phyloP scores from a whole-genome alignment of 805 yeast genomes.

The Hanseniaspora meyeri region DNA sequence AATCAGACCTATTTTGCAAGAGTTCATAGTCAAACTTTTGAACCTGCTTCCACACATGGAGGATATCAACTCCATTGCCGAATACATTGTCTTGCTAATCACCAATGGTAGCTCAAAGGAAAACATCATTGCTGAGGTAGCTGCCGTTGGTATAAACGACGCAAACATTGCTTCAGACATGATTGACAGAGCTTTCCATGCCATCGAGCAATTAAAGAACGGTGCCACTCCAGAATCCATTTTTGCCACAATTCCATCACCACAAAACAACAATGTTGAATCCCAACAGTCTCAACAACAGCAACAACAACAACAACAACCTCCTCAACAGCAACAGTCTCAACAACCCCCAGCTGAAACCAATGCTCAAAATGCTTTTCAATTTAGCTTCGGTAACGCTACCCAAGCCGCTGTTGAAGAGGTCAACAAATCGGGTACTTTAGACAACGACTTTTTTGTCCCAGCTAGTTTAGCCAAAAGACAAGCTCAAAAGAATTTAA shows the following conservation, averaged over 20 bases:
- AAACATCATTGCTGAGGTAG: constrained; percentile 49
- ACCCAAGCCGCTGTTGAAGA: constrained; percentile 14
- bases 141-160: constrained; percentile 49
- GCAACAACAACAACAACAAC: constrained; percentile 14
- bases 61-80: constrained; percentile 54
- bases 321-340: constrained; percentile 15
- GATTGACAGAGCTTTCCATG: constrained; percentile 45
- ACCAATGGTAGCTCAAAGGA: constrained; percentile 52
- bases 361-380: constrained; percentile 24
- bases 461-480: constrained; percentile 4
- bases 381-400: constrained; percentile 15
- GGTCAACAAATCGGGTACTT: constrained; percentile 2
- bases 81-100: constrained; percentile 57
- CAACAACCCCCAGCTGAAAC: constrained; percentile 12
- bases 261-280: constrained; percentile 10
- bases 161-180: constrained; percentile 48
- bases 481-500: constrained; percentile 17
- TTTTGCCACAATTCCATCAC: constrained; percentile 20
- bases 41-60: constrained; percentile 23
- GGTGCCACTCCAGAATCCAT: constrained; percentile 22
- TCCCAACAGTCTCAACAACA: constrained; percentile 15
- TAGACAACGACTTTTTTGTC: background rate
- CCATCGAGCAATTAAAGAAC: constrained; percentile 20
- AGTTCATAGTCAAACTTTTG: constrained; percentile 15
- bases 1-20: constrained; percentile 2